Evolutionary conservation across 768 basidiomycete genomes (phyloP).

Genomic region (Hygrocybe coccinea): DNA sequence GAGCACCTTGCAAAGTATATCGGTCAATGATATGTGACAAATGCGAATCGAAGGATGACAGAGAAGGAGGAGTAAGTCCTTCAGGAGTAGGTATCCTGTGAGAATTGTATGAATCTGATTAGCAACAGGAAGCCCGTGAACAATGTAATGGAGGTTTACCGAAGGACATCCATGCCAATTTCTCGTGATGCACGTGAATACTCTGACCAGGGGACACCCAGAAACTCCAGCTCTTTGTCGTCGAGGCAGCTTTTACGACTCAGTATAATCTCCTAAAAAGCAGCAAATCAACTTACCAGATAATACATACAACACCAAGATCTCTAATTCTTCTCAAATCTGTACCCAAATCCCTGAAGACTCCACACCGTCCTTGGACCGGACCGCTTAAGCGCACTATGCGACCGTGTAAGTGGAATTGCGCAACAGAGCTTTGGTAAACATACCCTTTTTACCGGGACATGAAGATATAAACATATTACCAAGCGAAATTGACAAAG

Average conservation of each 20-base stretch:
- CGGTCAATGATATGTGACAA: conserved; percentile 58
- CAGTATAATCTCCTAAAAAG: neutral
- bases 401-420: neutral
- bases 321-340: conserved; percentile 74
- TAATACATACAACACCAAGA: conserved; percentile 71
- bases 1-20: conserved; percentile 69
- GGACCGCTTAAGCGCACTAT: conserved; percentile 70
- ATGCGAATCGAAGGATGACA: conserved; percentile 56
- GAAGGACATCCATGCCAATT: conserved; percentile 73
- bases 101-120: neutral
- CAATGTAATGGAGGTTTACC: conserved; percentile 38
- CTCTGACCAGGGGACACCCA: conserved; percentile 83
- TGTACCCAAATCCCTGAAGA: conserved; percentile 74
- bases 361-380: conserved; percentile 70
- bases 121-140: neutral
- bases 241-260: conserved; percentile 64
- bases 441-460: conserved; percentile 88
- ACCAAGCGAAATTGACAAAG: conserved; percentile 46
- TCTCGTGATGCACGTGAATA: conserved; percentile 60
- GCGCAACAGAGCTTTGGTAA: neutral
- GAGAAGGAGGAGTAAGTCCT: conserved; percentile 70
- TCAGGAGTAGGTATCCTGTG: conserved; percentile 84
- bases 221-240: conserved; percentile 73
- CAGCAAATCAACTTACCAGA: conserved; percentile 53
- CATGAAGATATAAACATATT: conserved; percentile 88